Evolutionary conservation across 2,329 filamentous ascomycete species (phyloP).

Genomic region (Fusarium mangiferae): DNA sequence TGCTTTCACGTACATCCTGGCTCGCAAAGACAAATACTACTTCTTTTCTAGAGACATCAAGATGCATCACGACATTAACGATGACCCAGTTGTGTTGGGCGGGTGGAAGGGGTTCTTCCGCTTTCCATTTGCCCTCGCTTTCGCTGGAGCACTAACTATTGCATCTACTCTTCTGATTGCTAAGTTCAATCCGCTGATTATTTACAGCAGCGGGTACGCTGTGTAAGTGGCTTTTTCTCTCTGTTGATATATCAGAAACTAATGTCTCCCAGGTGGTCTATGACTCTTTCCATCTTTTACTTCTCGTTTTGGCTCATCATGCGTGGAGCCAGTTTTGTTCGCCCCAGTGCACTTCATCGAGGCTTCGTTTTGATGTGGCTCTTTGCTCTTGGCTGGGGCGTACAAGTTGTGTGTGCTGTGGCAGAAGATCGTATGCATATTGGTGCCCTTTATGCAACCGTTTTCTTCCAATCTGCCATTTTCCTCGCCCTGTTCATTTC

Average conservation of each 20-base stretch:
- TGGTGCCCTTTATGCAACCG: slow-evolving; percentile 80
- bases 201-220: slow-evolving; percentile 89
- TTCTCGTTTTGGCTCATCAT: slow-evolving; percentile 85
- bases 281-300: slow-evolving; percentile 85
- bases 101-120: slow-evolving; percentile 87
- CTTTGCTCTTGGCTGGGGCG: slow-evolving; percentile 77
- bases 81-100: slow-evolving; percentile 71
- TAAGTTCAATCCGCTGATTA: slow-evolving; percentile 87
- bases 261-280: slow-evolving; percentile 70
- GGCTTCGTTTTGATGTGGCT: slow-evolving; percentile 87
- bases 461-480: slow-evolving; percentile 80
- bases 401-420: slow-evolving; percentile 78
- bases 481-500: slow-evolving; percentile 80
- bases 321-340: slow-evolving; percentile 78
- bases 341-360: slow-evolving; percentile 87
- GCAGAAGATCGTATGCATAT: slow-evolving; percentile 79
- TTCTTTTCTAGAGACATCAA: slow-evolving; percentile 74
- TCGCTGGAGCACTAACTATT: slow-evolving; percentile 75
- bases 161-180: slow-evolving; percentile 79
- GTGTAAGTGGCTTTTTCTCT: slow-evolving; percentile 58
- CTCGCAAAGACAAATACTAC: slow-evolving; percentile 84
- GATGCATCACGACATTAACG: slow-evolving; percentile 66
- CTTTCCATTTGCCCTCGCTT: slow-evolving; percentile 78
- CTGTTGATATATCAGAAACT: slow-evolving; percentile 2
- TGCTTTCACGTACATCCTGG: slow-evolving; percentile 74